Evolutionary conservation across 2,329 filamentous ascomycete genomes (phyloP).

Genomic region (Talaromyces islandicus): DNA sequence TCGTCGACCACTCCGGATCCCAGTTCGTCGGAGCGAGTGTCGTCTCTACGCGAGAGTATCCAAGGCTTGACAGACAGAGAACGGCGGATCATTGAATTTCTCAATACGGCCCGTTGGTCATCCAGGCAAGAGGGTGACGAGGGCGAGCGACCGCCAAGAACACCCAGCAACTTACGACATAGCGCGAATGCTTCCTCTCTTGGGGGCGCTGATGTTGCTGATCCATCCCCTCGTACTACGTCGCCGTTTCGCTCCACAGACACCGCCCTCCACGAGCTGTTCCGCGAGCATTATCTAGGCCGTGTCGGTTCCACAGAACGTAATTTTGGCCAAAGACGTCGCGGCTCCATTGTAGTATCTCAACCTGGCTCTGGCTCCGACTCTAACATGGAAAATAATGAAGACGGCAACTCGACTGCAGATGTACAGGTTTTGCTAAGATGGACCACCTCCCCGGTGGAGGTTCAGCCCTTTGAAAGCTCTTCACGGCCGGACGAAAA

Average conservation of each 20-base stretch:
- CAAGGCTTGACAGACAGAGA: conserved; percentile 37
- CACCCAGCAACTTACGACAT: conserved; percentile 22
- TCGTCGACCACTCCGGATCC: conserved; percentile 15
- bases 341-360: conserved; percentile 36
- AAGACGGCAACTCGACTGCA: conserved; percentile 15
- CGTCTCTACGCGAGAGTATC: conserved; percentile 26
- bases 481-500: conserved; percentile 16
- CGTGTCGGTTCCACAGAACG: conserved; percentile 20
- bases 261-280: conserved; percentile 23
- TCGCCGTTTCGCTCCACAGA: conserved; percentile 24
- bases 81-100: conserved; percentile 37
- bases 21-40: conserved; percentile 20
- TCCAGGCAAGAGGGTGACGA: conserved; percentile 26
- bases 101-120: conserved; percentile 37
- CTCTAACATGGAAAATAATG: conserved; percentile 19
- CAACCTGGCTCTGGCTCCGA: conserved; percentile 21
- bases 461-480: conserved; percentile 26
- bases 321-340: conserved; percentile 29
- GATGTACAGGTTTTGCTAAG: conserved; percentile 31
- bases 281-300: conserved; percentile 24
- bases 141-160: conserved; percentile 23
- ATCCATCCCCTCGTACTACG: conserved; percentile 26
- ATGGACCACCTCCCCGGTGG: conserved; percentile 36
- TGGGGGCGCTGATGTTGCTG: conserved; percentile 24
- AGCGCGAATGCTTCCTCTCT: conserved; percentile 21